A percentile compares a stretch with the other conserved stretches of the same genome.
Evolutionary conservation across 148 eudicot genomes (phyloP).

Genomic region (Camellia lanceoleosa): DNA sequence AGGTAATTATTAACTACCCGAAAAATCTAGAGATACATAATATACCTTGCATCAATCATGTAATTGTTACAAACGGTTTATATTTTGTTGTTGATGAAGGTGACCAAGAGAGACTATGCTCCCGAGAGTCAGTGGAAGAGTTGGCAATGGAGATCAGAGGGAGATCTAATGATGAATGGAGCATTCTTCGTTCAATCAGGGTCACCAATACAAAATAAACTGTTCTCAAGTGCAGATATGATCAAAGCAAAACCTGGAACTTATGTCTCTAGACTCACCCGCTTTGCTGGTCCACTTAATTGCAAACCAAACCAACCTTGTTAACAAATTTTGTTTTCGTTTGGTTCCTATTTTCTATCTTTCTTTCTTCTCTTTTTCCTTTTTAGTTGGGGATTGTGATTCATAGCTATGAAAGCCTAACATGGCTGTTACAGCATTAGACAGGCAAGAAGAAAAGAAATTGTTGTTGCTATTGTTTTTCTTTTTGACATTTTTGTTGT

Average conservation of each 20-base stretch:
- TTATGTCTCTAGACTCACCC: conserved; percentile 38
- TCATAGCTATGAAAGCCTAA: too few relatives aligned
- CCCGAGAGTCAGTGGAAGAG: conserved; percentile 29
- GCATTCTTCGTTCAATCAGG: conserved; percentile 47
- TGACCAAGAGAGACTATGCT: conserved; percentile 44
- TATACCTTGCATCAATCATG: not conserved
- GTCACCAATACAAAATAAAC: not conserved
- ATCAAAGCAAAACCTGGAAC: conserved; percentile 35
- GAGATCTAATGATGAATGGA: conserved; percentile 42
- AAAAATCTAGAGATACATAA: not conserved
- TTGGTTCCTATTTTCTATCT: not conserved
- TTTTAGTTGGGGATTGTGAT: not conserved
- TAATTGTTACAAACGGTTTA: not conserved
- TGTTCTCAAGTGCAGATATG: conserved; percentile 1
- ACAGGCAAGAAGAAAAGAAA: too few relatives aligned
- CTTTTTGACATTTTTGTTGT: not conserved
- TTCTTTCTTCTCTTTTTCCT: not conserved
- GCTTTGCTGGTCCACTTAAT: conserved; percentile 39
- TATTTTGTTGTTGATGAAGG: conserved; percentile 21
- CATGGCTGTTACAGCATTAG: too few relatives aligned
- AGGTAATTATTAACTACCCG: conserved; percentile 20
- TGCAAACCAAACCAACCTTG: conserved; percentile 32
- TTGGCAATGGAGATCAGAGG: conserved; percentile 59
- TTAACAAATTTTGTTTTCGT: not conserved
- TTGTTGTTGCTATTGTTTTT: too few relatives aligned